A percentile compares a stretch with the other conserved stretches of the same genome.
phyloP scores from a whole-genome alignment of 2,329 filamentous ascomycete genomes.

The Leptographium galeiforme region DNA sequence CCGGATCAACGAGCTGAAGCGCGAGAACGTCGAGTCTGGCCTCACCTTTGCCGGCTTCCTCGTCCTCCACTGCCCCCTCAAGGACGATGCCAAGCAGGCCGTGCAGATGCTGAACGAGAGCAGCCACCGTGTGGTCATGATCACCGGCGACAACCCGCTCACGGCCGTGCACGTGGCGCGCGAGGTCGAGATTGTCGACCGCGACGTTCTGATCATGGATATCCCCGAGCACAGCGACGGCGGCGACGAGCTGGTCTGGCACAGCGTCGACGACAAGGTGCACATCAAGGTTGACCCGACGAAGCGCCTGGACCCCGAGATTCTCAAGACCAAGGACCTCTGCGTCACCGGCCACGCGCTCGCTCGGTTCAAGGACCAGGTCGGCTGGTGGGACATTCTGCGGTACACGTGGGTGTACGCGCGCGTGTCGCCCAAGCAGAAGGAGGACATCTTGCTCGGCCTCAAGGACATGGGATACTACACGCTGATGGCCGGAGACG shows the following conservation, averaged over 20 bases:
- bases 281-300: constrained; percentile 76
- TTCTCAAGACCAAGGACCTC: constrained; percentile 76
- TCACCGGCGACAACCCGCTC: constrained; percentile 93
- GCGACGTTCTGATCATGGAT: constrained; percentile 87
- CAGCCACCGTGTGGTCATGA: constrained; percentile 97
- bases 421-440: constrained; percentile 95
- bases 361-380: constrained; percentile 71
- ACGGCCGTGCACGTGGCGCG: constrained; percentile 92
- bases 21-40: constrained; percentile 77
- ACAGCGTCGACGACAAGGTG: constrained; percentile 81
- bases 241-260: constrained; percentile 76
- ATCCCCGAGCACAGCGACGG: constrained; percentile 80
- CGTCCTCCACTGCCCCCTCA: constrained; percentile 87
- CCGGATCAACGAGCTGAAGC: constrained; percentile 86
- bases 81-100: constrained; percentile 87
- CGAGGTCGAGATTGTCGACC: constrained; percentile 94
- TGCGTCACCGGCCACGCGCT: constrained; percentile 94
- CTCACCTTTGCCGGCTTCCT: constrained; percentile 89
- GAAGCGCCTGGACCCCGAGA: constrained; percentile 65
- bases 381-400: constrained; percentile 63
- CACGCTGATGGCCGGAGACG: constrained; percentile 96
- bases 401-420: constrained; percentile 96
- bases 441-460: constrained; percentile 94
- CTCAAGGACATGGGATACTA: constrained; percentile 96
- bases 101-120: constrained; percentile 98